Percentiles rank a stretch among this genome's conserved stretches.
Conservation (phyloP, 179 eudicot genomes). For the Sideroxylon spinosum region DNA sequence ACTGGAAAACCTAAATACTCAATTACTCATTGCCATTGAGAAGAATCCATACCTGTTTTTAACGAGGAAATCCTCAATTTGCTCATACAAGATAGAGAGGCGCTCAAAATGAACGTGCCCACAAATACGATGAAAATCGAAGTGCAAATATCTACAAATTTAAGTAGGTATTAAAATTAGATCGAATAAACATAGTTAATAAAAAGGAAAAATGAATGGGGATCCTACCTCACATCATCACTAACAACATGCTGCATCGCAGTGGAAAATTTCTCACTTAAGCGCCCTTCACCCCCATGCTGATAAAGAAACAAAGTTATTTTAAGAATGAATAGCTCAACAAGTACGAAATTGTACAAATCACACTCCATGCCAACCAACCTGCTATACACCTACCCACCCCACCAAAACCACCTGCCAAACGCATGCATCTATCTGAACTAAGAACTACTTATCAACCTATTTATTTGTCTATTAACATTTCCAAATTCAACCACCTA, state of each 20-base stretch:
- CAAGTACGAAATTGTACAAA: constrained; percentile 9
- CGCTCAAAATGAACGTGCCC: constrained; percentile 90
- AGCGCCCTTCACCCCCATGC: constrained; percentile 93
- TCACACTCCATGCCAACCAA: background rate
- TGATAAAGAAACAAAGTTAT: constrained; percentile 29
- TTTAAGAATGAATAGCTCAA: constrained; percentile 3
- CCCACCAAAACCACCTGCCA: background rate
- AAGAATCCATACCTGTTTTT: constrained; percentile 61
- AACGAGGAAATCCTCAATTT: constrained; percentile 68
- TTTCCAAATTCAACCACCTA: background rate
- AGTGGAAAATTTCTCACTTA: constrained; percentile 60
- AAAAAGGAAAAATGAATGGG: background rate
- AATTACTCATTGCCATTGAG: background rate
- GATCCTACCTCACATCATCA: constrained; percentile 69
- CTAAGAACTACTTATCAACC: background rate
- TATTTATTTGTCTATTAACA: background rate
- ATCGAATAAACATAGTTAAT: background rate
- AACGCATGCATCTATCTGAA: background rate
- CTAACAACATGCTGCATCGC: constrained; percentile 63
- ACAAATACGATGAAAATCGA: constrained; percentile 88
- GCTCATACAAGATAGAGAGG: constrained; percentile 81
- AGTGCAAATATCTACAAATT: constrained; percentile 65
- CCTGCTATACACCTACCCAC: background rate
- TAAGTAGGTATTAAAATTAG: constrained; percentile 15
- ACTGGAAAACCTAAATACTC: background rate